These are phyloP conservation scores for Malassezia restricta DNA, from an alignment of 1,284 basidiomycete genomes.

Conservation along the genomic window DNA sequence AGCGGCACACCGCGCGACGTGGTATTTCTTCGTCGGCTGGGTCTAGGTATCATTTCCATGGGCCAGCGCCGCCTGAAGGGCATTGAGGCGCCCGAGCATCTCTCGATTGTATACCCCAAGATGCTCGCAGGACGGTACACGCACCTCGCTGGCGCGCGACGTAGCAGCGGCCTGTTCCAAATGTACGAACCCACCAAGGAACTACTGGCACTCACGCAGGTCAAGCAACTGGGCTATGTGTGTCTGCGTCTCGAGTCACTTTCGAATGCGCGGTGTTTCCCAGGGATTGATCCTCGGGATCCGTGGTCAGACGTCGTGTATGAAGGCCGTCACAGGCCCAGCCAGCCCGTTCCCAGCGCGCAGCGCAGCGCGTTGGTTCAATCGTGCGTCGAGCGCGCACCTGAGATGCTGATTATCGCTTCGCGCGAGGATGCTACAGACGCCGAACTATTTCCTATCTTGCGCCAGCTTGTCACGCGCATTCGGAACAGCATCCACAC, in stretches of 20 bases:
- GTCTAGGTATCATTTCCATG: constrained; percentile 61
- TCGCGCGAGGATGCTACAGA: constrained; percentile 44
- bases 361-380: constrained; percentile 27
- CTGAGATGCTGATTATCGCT: constrained; percentile 34
- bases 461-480: constrained; percentile 39
- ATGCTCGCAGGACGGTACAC: constrained; percentile 61
- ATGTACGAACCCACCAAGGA: constrained; percentile 49
- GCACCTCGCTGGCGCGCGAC: constrained; percentile 46
- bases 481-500: constrained; percentile 27
- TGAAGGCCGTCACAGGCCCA: not conserved
- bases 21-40: constrained; percentile 63
- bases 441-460: constrained; percentile 32
- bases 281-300: constrained; percentile 11
- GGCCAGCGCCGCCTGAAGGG: constrained; percentile 91
- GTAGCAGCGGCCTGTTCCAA: constrained; percentile 47
- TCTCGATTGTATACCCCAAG: constrained; percentile 72
- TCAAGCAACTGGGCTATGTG: constrained; percentile 63
- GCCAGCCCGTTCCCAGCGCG: not conserved
- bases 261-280: constrained; percentile 56
- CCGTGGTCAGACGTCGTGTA: not conserved
- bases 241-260: constrained; percentile 74
- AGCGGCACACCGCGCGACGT: constrained; percentile 49
- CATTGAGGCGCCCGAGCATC: constrained; percentile 62
- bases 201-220: constrained; percentile 62
- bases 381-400: constrained; percentile 22